Evolutionary conservation across 2,329 filamentous ascomycete genomes (phyloP).

Genomic region (Colletotrichum eremochloae): DNA sequence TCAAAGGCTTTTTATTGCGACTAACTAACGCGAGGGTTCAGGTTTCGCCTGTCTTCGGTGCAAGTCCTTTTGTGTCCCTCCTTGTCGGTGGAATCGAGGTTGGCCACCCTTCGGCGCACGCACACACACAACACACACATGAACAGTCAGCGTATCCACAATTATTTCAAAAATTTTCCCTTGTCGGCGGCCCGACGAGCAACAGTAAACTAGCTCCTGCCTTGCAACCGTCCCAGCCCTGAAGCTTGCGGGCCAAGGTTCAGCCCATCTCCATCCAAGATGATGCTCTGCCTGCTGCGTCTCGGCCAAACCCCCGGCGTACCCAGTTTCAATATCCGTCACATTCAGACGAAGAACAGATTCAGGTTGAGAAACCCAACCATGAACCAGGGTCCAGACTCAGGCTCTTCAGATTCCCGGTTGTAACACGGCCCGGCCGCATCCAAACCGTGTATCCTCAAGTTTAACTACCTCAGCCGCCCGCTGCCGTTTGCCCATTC

Average conservation of each 20-base stretch:
- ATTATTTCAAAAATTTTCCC: slow-evolving; percentile 37
- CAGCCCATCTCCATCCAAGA: slow-evolving; percentile 25
- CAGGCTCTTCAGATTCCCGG: slow-evolving; percentile 5
- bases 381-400: not conserved
- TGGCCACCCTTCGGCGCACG: slow-evolving; percentile 20
- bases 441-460: not conserved
- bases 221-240: not conserved
- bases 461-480: slow-evolving; percentile 13
- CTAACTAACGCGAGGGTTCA: slow-evolving; percentile 39
- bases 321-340: slow-evolving; percentile 35
- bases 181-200: slow-evolving; percentile 6
- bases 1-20: slow-evolving; percentile 41
- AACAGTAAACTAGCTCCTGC: not conserved
- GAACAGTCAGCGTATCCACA: slow-evolving; percentile 31
- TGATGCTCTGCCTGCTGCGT: slow-evolving; percentile 22
- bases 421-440: slow-evolving; percentile 15
- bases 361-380: slow-evolving; percentile 2
- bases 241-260: slow-evolving; percentile 30
- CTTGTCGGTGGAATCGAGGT: slow-evolving; percentile 23
- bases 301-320: slow-evolving; percentile 18
- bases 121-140: not conserved
- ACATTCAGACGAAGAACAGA: slow-evolving; percentile 5
- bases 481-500: slow-evolving; percentile 27
- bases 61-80: slow-evolving; percentile 37
- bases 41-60: slow-evolving; percentile 38